Evolutionary conservation across 1,284 basidiomycete species (phyloP).

Genomic region (Irpex sp.): DNA sequence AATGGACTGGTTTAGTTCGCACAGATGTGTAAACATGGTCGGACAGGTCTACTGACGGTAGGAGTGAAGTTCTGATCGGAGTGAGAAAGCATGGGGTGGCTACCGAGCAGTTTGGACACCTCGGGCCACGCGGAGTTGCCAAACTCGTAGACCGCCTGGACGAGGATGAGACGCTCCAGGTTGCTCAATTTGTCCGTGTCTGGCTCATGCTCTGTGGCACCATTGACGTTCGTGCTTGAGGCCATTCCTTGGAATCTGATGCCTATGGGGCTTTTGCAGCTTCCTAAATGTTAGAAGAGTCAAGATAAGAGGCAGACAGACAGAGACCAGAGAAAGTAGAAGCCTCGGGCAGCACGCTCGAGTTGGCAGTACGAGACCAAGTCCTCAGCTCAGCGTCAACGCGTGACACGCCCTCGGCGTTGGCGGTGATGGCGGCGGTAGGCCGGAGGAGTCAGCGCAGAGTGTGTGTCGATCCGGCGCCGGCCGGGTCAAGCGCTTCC

Average conservation of each 20-base stretch:
- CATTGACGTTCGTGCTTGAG: constrained; percentile 1
- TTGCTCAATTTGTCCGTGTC: constrained; percentile 21
- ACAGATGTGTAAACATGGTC: constrained; percentile 15
- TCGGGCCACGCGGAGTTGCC: constrained; percentile 71
- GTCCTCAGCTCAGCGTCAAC: neutral
- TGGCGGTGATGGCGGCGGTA: neutral
- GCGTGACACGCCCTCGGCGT: neutral
- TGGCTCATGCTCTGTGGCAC: neutral
- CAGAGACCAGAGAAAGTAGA: neutral
- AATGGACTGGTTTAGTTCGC: constrained; percentile 13
- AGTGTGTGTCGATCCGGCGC: neutral
- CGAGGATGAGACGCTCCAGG: constrained; percentile 68
- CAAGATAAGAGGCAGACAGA: neutral
- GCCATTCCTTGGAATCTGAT: constrained; percentile 2
- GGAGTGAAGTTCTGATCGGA: constrained; percentile 64
- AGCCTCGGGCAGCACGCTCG: neutral
- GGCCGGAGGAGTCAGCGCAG: neutral
- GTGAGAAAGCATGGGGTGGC: constrained; percentile 60
- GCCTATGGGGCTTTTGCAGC: neutral
- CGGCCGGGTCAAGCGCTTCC: constrained; percentile 2
- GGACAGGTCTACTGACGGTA: constrained; percentile 38
- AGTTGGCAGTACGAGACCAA: neutral
- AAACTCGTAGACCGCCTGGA: constrained; percentile 81
- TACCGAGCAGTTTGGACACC: constrained; percentile 61
- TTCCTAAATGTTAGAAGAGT: neutral